A percentile compares a stretch with the other conserved stretches of the same genome.
Evolutionary conservation across 345 rosid genomes (phyloP).

Genomic region (Erodium maritimum): DNA sequence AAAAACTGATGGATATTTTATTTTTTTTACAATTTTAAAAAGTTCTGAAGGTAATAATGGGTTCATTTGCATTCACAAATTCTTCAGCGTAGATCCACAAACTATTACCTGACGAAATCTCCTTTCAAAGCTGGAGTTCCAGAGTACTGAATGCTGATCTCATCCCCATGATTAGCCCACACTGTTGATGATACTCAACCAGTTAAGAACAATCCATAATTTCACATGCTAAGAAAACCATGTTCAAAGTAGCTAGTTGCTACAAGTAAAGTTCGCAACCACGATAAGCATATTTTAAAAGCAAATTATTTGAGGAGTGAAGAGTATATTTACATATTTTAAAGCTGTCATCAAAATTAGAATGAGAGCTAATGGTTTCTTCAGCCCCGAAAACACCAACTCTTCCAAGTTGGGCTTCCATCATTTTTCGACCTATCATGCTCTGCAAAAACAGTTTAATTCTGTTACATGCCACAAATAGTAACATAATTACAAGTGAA

Average conservation of each 20-base stretch:
- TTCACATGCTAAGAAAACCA: no score
- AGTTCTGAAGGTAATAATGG: no score
- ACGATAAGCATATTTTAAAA: no score
- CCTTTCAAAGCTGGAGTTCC: constrained; percentile 98
- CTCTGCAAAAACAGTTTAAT: constrained; percentile 41
- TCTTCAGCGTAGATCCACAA: no score
- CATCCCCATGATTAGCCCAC: constrained; percentile 99
- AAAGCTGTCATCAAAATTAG: constrained; percentile 66
- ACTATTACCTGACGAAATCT: constrained; percentile 75
- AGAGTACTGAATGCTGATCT: constrained; percentile 92
- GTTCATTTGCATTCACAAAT: no score
- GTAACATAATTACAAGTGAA: no score
- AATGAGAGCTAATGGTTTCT: constrained; percentile 75
- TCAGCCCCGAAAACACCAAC: constrained; percentile 85
- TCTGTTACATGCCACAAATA: not conserved
- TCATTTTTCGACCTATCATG: constrained; percentile 83
- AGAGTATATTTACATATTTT: constrained; percentile 59
- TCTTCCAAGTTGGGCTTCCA: constrained; percentile 84
- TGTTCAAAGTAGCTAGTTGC: no score
- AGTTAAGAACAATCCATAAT: not conserved
- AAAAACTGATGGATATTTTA: no score
- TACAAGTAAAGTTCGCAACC: no score
- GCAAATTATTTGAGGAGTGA: no score
- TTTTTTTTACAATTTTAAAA: no score
- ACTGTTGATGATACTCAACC: constrained; percentile 30